Percentiles rank a stretch among this genome's conserved stretches.
These are phyloP conservation scores for Metschnikowia lunata DNA, from an alignment of 805 yeast genomes.

Conservation along the genomic window DNA sequence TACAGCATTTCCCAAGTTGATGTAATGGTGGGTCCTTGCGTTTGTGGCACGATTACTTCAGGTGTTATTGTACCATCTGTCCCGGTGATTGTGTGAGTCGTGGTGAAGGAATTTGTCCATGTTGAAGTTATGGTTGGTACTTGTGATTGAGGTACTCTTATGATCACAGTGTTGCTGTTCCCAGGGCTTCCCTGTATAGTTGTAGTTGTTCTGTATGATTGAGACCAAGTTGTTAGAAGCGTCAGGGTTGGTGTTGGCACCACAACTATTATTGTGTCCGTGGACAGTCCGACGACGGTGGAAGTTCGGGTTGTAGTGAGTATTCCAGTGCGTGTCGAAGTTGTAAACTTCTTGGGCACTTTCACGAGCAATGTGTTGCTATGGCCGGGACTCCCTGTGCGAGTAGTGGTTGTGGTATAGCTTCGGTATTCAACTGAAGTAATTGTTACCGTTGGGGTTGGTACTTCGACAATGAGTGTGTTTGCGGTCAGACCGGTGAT, in stretches of 20 bases:
- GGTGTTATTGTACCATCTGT: no score
- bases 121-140: background rate
- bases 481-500: background rate
- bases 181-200: background rate
- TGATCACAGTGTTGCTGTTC: background rate
- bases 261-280: no score
- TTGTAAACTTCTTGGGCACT: background rate
- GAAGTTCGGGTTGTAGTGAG: background rate
- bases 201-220: background rate
- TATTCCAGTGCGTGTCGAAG: background rate
- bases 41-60: no score
- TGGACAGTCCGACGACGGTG: background rate
- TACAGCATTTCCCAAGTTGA: no score
- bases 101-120: background rate
- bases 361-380: constrained; percentile 15
- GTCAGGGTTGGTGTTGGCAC: background rate
- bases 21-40: no score
- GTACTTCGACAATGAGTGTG: constrained; percentile 1
- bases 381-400: constrained; percentile 1
- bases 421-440: background rate
- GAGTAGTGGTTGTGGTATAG: background rate
- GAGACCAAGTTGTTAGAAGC: background rate
- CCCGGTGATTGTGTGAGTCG: constrained; percentile 1
- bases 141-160: background rate
- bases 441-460: constrained; percentile 1